Evolutionary conservation across 2,329 filamentous ascomycete genomes (phyloP).

Genomic region (Decorospora gaudefroyi): DNA sequence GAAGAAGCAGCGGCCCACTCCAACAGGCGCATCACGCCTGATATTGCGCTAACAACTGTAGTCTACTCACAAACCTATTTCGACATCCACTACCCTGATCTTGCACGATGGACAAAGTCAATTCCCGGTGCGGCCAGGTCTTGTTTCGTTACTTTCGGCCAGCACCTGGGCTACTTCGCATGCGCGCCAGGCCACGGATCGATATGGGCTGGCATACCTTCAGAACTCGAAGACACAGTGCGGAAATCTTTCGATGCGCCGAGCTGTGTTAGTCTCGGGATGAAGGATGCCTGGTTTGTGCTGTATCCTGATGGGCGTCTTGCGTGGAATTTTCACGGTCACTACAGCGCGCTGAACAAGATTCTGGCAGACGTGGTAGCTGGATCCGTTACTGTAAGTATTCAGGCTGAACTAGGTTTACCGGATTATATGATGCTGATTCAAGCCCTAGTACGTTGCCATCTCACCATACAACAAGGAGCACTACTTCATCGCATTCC

Average conservation of each 20-base stretch:
- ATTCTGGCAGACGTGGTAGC: slow-evolving; percentile 35
- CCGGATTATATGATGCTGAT: not conserved
- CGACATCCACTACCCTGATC: slow-evolving; percentile 39
- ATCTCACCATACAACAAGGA: slow-evolving; percentile 41
- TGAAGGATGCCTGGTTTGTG: slow-evolving; percentile 42
- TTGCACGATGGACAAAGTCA: slow-evolving; percentile 37
- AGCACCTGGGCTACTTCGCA: slow-evolving; percentile 40
- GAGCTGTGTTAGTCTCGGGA: slow-evolving; percentile 35
- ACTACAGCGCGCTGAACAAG: slow-evolving; percentile 36
- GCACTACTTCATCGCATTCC: slow-evolving; percentile 43
- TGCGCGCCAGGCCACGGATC: slow-evolving; percentile 39
- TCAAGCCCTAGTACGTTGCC: slow-evolving; percentile 35
- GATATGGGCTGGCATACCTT: slow-evolving; percentile 42
- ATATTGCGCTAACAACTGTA: slow-evolving; percentile 23
- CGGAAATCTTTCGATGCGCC: slow-evolving; percentile 42
- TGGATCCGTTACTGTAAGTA: slow-evolving; percentile 37
- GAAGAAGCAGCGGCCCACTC: slow-evolving; percentile 14
- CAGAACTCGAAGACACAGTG: slow-evolving; percentile 40
- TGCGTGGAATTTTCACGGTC: slow-evolving; percentile 42
- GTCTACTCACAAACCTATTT: slow-evolving; percentile 42
- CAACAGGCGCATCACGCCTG: slow-evolving; percentile 1
- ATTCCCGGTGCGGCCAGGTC: slow-evolving; percentile 34
- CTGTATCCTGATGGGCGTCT: slow-evolving; percentile 40
- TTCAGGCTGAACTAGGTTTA: not conserved
- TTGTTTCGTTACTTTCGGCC: slow-evolving; percentile 43